These are phyloP conservation scores for Neurospora sp. DNA, from an alignment of 495 filamentous ascomycete species.

Conservation along the genomic window DNA sequence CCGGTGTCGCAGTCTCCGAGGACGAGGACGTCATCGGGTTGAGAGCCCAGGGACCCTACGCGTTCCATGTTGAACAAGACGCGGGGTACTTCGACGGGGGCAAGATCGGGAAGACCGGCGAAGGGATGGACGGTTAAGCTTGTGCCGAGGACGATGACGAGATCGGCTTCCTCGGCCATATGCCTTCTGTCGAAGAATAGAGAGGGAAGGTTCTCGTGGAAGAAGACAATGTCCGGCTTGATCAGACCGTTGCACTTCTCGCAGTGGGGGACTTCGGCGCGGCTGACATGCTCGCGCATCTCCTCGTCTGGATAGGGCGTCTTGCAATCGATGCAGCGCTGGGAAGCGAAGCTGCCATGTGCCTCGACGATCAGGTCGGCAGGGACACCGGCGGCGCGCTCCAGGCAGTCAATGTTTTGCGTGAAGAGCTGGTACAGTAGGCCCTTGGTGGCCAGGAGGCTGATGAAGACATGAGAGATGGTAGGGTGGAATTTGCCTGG, in stretches of 20 bases:
- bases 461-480: slow-evolving; percentile 75
- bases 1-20: slow-evolving; percentile 60
- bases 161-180: slow-evolving; percentile 54
- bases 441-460: slow-evolving; percentile 59
- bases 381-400: slow-evolving; percentile 78
- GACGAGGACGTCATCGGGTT: slow-evolving; percentile 28
- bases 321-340: slow-evolving; percentile 84
- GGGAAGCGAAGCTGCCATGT: slow-evolving; percentile 85
- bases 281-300: slow-evolving; percentile 58
- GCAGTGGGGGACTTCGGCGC: slow-evolving; percentile 60
- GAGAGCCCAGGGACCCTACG: slow-evolving; percentile 70
- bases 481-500: slow-evolving; percentile 87
- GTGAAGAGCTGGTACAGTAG: slow-evolving; percentile 82
- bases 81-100: slow-evolving; percentile 52
- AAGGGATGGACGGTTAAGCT: slow-evolving; percentile 86
- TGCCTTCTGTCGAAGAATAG: slow-evolving; percentile 52
- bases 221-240: slow-evolving; percentile 97
- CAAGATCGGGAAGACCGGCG: slow-evolving; percentile 61
- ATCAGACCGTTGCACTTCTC: slow-evolving; percentile 65
- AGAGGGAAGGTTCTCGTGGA: slow-evolving; percentile 63
- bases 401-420: slow-evolving; percentile 94
- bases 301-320: slow-evolving; percentile 53
- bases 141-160: slow-evolving; percentile 86
- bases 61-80: slow-evolving; percentile 79
- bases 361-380: slow-evolving; percentile 78